Evolutionary conservation across 2,329 filamentous ascomycete genomes (phyloP), one percentile per base, ranked within the genome.

Genomic region (Pseudogymnoascus sp.): DNA sequence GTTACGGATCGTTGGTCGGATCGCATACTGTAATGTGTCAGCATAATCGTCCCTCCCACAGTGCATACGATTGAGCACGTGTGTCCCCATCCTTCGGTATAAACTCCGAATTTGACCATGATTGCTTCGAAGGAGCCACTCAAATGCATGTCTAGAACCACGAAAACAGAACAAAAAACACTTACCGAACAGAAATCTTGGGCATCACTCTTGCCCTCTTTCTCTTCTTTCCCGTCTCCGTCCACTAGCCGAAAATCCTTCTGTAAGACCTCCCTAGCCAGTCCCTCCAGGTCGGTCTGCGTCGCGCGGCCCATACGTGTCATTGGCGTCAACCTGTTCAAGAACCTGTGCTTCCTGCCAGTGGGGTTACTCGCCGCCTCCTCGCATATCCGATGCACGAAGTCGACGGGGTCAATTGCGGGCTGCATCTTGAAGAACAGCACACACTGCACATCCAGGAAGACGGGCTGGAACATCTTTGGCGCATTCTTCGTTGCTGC

Each of bases 1-100:
- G 70, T 89, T 90, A 62, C 90, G 86, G 65, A 91, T 84, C 12
- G 84, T 89, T n/a, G 88, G 85, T 50, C 90, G 85, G 68, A 96
- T 93, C n/a, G 90, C 90, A 75, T 91, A 95, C 90, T 93, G 65
- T 28, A 24, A 38, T 56, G 50, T 33, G 50, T 56, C 50, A 56
- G 50, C 12, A 33, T 56, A 22, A 3, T 12, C 33, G 10, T 6
- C 26, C 28, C 46, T 16, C 24, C 24, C 24, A 50, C 12, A 10
- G n/a, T 11, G 14, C 46, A 31, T 31, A 33, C 5, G 4, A 53
- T 31, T 11, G 46, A 53, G 46, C 46, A 53, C 46, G 46, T 31
- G 46, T 31, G n/a, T n/a, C 46, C 16, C 7, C 28, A 56, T 56
- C 28, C 16, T 19, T 33, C 50, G 28, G 10, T 14, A 33, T 56